Evolutionary conservation across 1,284 basidiomycete species (phyloP).

Genomic region (Boletus coffeatus): DNA sequence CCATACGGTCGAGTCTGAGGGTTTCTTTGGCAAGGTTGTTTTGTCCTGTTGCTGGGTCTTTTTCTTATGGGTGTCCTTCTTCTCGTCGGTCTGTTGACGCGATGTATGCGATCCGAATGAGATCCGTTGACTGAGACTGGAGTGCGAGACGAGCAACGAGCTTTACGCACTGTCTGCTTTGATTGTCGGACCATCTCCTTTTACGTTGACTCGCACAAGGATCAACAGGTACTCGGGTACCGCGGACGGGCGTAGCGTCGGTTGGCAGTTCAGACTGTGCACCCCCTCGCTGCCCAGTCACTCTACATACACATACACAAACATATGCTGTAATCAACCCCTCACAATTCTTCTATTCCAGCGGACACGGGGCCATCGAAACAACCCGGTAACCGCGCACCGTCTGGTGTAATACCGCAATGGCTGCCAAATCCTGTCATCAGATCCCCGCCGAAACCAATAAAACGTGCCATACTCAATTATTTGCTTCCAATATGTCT

Average conservation of each 20-base stretch:
- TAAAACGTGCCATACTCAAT: constrained; percentile 43
- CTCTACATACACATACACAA: constrained; percentile 16
- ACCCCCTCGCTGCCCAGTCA: neutral
- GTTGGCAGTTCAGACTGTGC: constrained; percentile 11
- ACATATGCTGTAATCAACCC: constrained; percentile 22
- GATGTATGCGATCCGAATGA: constrained; percentile 15
- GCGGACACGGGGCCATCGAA: constrained; percentile 22
- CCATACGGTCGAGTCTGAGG: constrained; percentile 52
- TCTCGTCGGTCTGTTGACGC: constrained; percentile 35
- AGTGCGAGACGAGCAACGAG: constrained; percentile 11
- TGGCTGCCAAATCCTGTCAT: constrained; percentile 35
- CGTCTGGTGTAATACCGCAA: constrained; percentile 58
- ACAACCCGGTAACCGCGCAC: constrained; percentile 40
- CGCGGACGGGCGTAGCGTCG: constrained; percentile 23
- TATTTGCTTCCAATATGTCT: constrained; percentile 76
- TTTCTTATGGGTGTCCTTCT: constrained; percentile 43
- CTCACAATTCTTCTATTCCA: neutral
- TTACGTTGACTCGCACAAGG: constrained; percentile 14
- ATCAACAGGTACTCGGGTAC: neutral
- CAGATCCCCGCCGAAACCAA: neutral
- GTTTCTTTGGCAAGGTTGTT: constrained; percentile 33
- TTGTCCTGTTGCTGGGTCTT: constrained; percentile 30
- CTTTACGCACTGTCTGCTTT: constrained; percentile 32
- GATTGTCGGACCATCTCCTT: constrained; percentile 29
- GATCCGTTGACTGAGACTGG: constrained; percentile 19